phyloP scores from a whole-genome alignment of 306 rosid genomes.

The Dicorynia guianensis region DNA sequence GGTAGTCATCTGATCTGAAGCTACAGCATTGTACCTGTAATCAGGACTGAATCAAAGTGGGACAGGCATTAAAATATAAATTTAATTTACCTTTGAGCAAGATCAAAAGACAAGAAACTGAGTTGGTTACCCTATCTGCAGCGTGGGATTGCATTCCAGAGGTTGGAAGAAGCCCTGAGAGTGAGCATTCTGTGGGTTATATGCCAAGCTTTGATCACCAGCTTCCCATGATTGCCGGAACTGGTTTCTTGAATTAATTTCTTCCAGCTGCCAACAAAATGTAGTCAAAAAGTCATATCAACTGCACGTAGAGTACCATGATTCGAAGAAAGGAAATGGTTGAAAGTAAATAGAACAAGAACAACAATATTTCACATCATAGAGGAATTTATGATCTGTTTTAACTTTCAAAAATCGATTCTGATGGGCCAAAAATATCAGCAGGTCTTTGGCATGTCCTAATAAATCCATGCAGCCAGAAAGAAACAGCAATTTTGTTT shows the following conservation, averaged over 20 bases:
- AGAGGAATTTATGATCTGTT: too few species aligned
- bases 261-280: constrained; percentile 70
- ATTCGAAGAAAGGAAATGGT: neutral
- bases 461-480: constrained; percentile 9
- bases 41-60: constrained; percentile 42
- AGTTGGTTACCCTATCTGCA: constrained; percentile 77
- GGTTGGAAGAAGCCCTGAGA: constrained; percentile 83
- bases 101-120: neutral
- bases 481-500: neutral
- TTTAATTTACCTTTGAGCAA: neutral
- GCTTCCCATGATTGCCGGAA: constrained; percentile 77
- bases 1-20: constrained; percentile 69
- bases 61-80: neutral
- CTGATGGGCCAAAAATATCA: neutral
- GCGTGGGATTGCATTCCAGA: constrained; percentile 85
- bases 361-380: neutral
- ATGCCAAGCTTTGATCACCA: constrained; percentile 69
- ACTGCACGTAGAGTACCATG: neutral
- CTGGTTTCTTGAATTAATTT: constrained; percentile 70
- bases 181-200: constrained; percentile 66
- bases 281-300: constrained; percentile 12
- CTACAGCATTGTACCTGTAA: constrained; percentile 59
- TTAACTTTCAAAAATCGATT: neutral
- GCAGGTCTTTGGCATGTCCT: neutral
- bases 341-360: constrained; percentile 1